phyloP scores from a whole-genome alignment of 2,329 filamentous ascomycete genomes.

The Ophiostoma fasciatum region DNA sequence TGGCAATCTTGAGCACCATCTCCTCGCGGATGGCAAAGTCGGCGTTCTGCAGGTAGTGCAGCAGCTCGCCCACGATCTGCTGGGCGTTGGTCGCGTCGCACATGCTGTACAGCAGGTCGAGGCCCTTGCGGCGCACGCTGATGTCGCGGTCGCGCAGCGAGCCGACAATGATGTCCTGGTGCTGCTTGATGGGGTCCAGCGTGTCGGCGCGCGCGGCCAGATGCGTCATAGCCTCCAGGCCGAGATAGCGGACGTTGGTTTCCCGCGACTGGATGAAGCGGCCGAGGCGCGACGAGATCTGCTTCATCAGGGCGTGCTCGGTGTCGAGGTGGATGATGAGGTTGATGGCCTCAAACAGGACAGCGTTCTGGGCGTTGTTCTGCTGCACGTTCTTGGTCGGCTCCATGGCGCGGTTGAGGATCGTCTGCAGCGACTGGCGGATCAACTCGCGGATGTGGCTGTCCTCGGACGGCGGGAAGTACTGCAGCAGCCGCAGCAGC shows the following conservation, averaged over 20 bases:
- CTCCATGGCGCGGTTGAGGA: constrained; percentile 82
- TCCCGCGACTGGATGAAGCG: constrained; percentile 95
- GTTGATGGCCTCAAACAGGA: constrained; percentile 96
- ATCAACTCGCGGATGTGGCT: constrained; percentile 85
- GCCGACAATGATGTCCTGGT: constrained; percentile 89
- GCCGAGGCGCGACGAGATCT: constrained; percentile 79
- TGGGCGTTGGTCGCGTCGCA: constrained; percentile 92
- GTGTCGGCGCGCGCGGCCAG: constrained; percentile 87
- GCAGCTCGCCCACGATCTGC: constrained; percentile 80
- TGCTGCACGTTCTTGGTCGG: constrained; percentile 97
- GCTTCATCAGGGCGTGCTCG: constrained; percentile 86
- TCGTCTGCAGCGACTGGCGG: constrained; percentile 77
- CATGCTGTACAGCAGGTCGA: constrained; percentile 98
- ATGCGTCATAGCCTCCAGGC: constrained; percentile 95
- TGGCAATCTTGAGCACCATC: constrained; percentile 98
- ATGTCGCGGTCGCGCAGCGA: constrained; percentile 93
- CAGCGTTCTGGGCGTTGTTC: constrained; percentile 96
- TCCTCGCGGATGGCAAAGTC: constrained; percentile 97
- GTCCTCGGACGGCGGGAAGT: constrained; percentile 92
- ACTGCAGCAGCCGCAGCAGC: constrained; percentile 78
- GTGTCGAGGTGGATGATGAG: constrained; percentile 95
- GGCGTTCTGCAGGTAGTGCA: constrained; percentile 89
- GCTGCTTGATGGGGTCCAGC: constrained; percentile 92
- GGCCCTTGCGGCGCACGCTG: constrained; percentile 85
- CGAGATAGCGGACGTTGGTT: constrained; percentile 93